Base-by-base conservation (phyloP, 106 monocot species). In the Dioscorea alata region DNA sequence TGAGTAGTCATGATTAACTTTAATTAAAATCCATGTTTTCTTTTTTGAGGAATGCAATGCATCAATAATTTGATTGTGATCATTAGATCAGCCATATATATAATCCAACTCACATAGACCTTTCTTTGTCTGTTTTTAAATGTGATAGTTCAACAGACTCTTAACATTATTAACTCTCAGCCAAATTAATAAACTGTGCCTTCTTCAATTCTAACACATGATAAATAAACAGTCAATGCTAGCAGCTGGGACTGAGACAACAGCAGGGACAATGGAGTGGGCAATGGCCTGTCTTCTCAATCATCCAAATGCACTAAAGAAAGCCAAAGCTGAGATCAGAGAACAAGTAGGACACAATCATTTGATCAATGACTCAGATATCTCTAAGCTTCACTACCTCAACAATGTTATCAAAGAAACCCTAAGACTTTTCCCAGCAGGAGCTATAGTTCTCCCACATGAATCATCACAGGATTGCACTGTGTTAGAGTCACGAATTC, bases 281-380 rank as follows among this genome's bases (percentile, higher is more conserved):
- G 63, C 77, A 22, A 58, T 77, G 73, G 49, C 68, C 4, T 62
- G 71, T 4, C 63, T 76, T n/a, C 48, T 76, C 0, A 81, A 81
- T 57, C 34, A 76, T 25, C 82, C 77, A 13, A 2, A 73, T 17
- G 16, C 14, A 9, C 10, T 82, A 12, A 23, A 60, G 17, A 82
- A 68, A 15, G 73, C 33, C 4, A 12, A 15, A 6, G 69, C 49
- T 8, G 68, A 82, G 42, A 74, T 74, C 0, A 34, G 48, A 8
- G 35, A 53, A 13, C 51, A 57, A n/a, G 67, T 74, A 0, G 67
- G 59, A 2, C 6, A 67, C 2, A 28, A 18, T 9, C 74, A 59
- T 25, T 15, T 74, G 15, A 1, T 74, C 0, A 0, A 23, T 21
- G 74, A 74, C 58, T 66, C 74, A 9, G 74, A 74, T 49, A 33